A percentile compares a stretch with the other conserved stretches of the same genome.
These are phyloP conservation scores for Quercus tomentella DNA, from an alignment of 331 rosid genomes.

Conservation along the genomic window DNA sequence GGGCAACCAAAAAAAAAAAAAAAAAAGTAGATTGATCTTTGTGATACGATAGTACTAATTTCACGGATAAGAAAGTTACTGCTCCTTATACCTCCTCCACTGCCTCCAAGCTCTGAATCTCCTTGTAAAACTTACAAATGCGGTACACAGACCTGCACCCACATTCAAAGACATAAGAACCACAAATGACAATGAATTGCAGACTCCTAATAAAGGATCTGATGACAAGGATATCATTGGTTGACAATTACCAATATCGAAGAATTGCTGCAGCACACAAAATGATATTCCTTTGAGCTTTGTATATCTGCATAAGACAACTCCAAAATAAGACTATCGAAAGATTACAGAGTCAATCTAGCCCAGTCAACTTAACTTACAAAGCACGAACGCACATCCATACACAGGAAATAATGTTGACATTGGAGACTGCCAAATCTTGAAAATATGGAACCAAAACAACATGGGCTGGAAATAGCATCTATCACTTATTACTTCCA, in stretches of 20 bases:
- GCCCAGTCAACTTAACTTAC: too few species aligned
- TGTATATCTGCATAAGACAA: conserved; percentile 65
- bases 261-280: conserved; percentile 66
- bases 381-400: too few species aligned
- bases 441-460: neutral
- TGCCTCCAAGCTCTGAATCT: conserved; percentile 69
- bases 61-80: too few species aligned
- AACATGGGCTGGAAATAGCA: neutral
- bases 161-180: conserved; percentile 14
- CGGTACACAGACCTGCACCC: conserved; percentile 65
- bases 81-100: conserved; percentile 70
- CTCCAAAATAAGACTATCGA: conserved; percentile 1
- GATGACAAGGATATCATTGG: neutral
- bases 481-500: neutral
- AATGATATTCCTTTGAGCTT: conserved; percentile 86
- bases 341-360: neutral
- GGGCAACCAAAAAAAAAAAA: too few species aligned
- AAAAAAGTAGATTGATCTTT: too few species aligned
- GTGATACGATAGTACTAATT: too few species aligned
- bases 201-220: neutral
- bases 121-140: conserved; percentile 71
- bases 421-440: neutral
- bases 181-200: conserved; percentile 6
- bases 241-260: conserved; percentile 75
- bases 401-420: neutral